phyloP scores from a whole-genome alignment of 2,329 filamentous ascomycete genomes.

The Seiridium cupressi region DNA sequence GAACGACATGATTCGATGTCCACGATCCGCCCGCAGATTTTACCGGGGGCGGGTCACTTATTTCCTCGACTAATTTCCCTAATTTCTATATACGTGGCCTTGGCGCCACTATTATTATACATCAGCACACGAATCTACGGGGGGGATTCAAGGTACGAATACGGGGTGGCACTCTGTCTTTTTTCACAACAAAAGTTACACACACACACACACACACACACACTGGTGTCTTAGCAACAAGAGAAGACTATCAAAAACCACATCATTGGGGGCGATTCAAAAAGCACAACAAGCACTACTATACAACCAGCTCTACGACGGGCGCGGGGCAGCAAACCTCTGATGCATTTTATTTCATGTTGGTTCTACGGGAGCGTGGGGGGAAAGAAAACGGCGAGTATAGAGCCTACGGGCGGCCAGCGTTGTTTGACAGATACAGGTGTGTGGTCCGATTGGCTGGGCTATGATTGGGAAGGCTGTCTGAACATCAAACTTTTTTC shows the following conservation, averaged over 20 bases:
- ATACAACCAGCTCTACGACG: neutral
- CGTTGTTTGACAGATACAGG: neutral
- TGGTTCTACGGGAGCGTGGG: too few species aligned
- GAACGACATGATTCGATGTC: too few species aligned
- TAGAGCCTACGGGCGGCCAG: too few species aligned
- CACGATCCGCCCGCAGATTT: too few species aligned
- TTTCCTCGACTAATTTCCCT: too few species aligned
- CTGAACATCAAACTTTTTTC: conserved; percentile 11
- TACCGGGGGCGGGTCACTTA: neutral
- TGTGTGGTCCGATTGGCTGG: neutral
- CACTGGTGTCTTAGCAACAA: neutral
- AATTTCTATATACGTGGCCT: neutral
- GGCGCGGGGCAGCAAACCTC: neutral
- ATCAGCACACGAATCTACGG: too few species aligned
- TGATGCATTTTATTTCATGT: neutral
- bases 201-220: neutral
- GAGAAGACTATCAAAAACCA: neutral
- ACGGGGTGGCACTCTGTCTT: neutral
- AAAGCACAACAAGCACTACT: neutral
- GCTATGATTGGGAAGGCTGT: conserved; percentile 5
- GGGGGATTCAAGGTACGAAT: too few species aligned
- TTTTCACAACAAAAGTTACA: neutral
- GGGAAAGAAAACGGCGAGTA: neutral
- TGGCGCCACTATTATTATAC: too few species aligned
- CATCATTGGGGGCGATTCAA: neutral